Percentiles rank a stretch among this genome's conserved stretches.
These are phyloP conservation scores for Termitomyces sp. DNA, from an alignment of 768 basidiomycete genomes.

Conservation along the genomic window DNA sequence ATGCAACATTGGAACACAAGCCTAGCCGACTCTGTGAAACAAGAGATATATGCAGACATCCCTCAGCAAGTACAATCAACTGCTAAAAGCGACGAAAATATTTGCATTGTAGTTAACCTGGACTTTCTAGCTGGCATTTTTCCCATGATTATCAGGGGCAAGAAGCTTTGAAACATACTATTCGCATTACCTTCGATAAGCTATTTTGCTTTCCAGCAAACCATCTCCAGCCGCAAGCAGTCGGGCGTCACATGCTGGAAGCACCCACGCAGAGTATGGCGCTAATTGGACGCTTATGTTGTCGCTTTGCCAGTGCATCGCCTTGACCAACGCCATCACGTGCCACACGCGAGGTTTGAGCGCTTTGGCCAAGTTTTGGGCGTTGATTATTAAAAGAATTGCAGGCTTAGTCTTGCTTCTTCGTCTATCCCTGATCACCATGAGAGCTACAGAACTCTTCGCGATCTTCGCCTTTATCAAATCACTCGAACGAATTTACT, in stretches of 20 bases:
- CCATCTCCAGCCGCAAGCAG: background rate
- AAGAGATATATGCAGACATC: background rate
- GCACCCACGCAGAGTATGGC: too few relatives aligned
- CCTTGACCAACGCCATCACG: background rate
- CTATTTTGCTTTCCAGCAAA: background rate
- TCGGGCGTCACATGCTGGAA: background rate
- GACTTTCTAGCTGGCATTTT: background rate
- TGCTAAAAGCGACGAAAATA: background rate
- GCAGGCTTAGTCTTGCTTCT: background rate
- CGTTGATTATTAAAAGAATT: background rate
- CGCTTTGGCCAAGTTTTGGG: background rate
- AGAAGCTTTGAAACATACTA: background rate
- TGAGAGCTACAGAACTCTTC: slow-evolving; percentile 1
- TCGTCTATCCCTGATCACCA: background rate
- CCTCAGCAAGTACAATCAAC: background rate
- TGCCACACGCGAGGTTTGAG: background rate
- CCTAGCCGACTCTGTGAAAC: background rate
- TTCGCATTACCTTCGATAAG: background rate
- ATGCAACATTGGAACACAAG: background rate
- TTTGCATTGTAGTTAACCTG: background rate
- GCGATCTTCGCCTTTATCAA: background rate
- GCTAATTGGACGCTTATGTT: background rate
- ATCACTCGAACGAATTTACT: background rate
- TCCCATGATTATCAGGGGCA: background rate
- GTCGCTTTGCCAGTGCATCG: too few relatives aligned